These are phyloP conservation scores for Pichia nanzhaoensis DNA, from an alignment of 805 yeast genomes.

Conservation along the genomic window DNA sequence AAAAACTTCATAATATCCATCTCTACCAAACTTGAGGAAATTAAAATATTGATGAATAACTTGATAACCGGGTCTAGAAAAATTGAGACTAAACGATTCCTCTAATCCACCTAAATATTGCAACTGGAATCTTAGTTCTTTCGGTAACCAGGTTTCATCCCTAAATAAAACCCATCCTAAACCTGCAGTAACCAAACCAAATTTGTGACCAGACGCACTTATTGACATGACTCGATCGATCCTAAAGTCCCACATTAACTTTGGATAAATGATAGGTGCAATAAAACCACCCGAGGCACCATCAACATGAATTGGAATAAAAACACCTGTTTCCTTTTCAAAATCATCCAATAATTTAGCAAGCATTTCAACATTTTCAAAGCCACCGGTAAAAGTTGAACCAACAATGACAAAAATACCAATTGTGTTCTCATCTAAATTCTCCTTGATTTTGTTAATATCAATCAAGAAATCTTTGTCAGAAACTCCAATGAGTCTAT, in stretches of 20 bases:
- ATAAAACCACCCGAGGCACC: conserved; percentile 90
- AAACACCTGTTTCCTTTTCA: conserved; percentile 57
- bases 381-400: conserved; percentile 89
- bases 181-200: conserved; percentile 86
- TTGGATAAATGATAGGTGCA: conserved; percentile 78
- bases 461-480: conserved; percentile 62
- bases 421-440: conserved; percentile 85
- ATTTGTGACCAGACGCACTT: conserved; percentile 90
- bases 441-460: conserved; percentile 47
- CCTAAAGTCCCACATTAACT: conserved; percentile 78
- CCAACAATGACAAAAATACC: conserved; percentile 87
- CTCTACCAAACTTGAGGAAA: conserved; percentile 60
- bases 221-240: conserved; percentile 72
- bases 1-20: conserved; percentile 65
- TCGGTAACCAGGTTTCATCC: conserved; percentile 55
- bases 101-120: conserved; percentile 85
- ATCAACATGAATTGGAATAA: conserved; percentile 84
- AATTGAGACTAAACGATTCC: conserved; percentile 79
- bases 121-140: conserved; percentile 66
- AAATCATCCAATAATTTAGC: conserved; percentile 60
- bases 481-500: conserved; percentile 64
- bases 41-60: conserved; percentile 84
- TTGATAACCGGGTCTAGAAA: conserved; percentile 90
- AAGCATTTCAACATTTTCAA: conserved; percentile 66
- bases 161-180: conserved; percentile 91